Conservation (phyloP, 2,329 filamentous ascomycete genomes). For the Microdochium paspali region DNA sequence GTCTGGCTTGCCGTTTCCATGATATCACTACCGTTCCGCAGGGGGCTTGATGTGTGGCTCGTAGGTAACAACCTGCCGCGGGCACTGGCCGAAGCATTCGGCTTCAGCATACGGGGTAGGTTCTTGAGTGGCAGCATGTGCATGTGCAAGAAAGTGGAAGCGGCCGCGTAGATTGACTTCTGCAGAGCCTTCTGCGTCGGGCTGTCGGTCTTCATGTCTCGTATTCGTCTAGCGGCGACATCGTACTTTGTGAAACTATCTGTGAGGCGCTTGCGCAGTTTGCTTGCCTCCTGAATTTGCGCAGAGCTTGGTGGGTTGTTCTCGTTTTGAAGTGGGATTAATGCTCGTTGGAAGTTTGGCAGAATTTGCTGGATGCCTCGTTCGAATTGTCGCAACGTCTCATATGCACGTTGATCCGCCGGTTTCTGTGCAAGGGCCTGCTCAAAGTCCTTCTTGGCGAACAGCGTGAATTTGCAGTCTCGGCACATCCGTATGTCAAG, state of each 20-base stretch:
- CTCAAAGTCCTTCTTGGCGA: constrained; percentile 65
- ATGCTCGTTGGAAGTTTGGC: constrained; percentile 73
- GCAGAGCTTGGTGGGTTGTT: constrained; percentile 40
- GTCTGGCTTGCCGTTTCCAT: constrained; percentile 39
- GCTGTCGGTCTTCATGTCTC: constrained; percentile 66
- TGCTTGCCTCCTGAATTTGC: constrained; percentile 77
- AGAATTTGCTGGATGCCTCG: constrained; percentile 73
- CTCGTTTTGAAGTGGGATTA: constrained; percentile 58
- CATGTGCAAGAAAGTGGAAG: constrained; percentile 73
- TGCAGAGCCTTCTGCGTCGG: constrained; percentile 67
- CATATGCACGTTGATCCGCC: constrained; percentile 70
- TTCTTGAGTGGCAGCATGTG: constrained; percentile 85
- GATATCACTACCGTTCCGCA: constrained; percentile 32
- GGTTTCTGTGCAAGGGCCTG: constrained; percentile 59
- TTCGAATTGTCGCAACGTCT: constrained; percentile 79
- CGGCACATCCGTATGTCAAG: constrained; percentile 87
- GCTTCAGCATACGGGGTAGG: constrained; percentile 56
- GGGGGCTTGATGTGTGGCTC: constrained; percentile 23
- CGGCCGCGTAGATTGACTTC: constrained; percentile 72
- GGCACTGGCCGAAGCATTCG: constrained; percentile 27
- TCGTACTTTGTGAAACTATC: constrained; percentile 89
- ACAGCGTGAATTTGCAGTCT: constrained; percentile 62
- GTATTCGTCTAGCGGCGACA: constrained; percentile 67
- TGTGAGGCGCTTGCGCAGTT: constrained; percentile 80
- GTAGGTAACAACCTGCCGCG: constrained; percentile 18